A percentile compares a stretch with the other conserved stretches of the same genome.
Conservation (phyloP, 2,329 filamentous ascomycete species). For the Acrocalymma vagum region DNA sequence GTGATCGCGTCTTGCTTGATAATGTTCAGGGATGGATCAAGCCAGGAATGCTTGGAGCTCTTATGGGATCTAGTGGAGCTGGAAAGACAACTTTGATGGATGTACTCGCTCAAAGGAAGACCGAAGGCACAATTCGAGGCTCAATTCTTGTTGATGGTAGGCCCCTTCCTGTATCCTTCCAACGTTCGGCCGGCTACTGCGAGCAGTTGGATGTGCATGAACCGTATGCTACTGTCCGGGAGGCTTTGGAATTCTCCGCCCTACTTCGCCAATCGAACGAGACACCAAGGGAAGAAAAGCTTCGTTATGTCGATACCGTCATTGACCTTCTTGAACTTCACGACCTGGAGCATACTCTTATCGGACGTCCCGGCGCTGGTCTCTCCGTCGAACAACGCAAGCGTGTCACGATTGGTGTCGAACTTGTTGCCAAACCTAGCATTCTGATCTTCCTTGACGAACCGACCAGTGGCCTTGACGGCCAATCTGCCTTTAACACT, state of each 20-base stretch:
- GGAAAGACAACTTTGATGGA: conserved; percentile 46
- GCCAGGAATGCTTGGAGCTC: conserved; percentile 60
- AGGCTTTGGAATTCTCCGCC: conserved; percentile 40
- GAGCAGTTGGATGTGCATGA: conserved; percentile 44
- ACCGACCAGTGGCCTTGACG: conserved; percentile 75
- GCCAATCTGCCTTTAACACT: conserved; percentile 74
- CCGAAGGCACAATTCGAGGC: conserved; percentile 36
- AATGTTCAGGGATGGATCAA: conserved; percentile 63
- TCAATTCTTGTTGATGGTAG: conserved; percentile 38
- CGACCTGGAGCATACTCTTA: conserved; percentile 33
- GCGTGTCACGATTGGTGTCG: conserved; percentile 63
- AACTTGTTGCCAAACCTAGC: conserved; percentile 69
- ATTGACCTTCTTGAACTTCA: conserved; percentile 35
- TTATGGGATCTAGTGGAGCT: conserved; percentile 42
- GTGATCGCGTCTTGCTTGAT: conserved; percentile 57
- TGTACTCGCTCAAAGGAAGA: conserved; percentile 38
- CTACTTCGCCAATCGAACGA: conserved; percentile 36
- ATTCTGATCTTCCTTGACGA: conserved; percentile 78
- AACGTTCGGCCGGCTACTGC: conserved; percentile 43
- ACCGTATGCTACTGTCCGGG: conserved; percentile 34
- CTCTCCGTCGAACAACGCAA: conserved; percentile 58
- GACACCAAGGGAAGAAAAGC: conserved; percentile 27
- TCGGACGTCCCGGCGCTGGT: conserved; percentile 32
- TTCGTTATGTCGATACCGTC: conserved; percentile 36
- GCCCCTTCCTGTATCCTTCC: conserved; percentile 33